A percentile compares a stretch with the other conserved stretches of the same genome.
Evolutionary conservation across 2,329 filamentous ascomycete species (phyloP).

Genomic region (Tolypocladium guangdongense): DNA sequence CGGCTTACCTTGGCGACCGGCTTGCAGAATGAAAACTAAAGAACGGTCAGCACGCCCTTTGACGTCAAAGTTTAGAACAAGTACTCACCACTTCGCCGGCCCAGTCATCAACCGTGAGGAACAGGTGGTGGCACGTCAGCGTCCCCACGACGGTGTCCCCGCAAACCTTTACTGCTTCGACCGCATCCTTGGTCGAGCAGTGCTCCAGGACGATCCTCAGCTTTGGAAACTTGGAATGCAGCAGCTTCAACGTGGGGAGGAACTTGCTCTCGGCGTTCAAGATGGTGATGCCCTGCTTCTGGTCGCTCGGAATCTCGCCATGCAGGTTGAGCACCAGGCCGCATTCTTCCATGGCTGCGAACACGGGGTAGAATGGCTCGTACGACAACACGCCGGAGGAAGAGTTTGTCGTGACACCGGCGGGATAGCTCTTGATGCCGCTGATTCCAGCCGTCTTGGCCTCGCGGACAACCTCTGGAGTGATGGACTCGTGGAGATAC

Average conservation of each 20-base stretch:
- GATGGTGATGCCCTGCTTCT: constrained; percentile 35
- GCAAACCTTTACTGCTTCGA: constrained; percentile 66
- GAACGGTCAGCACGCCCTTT: constrained; percentile 40
- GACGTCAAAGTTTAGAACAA: too few species aligned
- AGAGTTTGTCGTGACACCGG: constrained; percentile 55
- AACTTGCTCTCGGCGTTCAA: constrained; percentile 43
- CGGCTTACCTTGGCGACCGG: constrained; percentile 60
- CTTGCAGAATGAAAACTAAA: constrained; percentile 55
- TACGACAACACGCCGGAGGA: constrained; percentile 59
- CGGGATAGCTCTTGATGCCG: constrained; percentile 63
- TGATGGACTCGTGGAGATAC: constrained; percentile 48
- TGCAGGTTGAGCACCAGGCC: constrained; percentile 87
- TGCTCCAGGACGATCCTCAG: constrained; percentile 65
- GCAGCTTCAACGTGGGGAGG: constrained; percentile 63
- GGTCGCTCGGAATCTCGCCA: constrained; percentile 57
- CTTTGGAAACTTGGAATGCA: constrained; percentile 66
- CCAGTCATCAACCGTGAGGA: constrained; percentile 42
- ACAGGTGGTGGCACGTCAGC: constrained; percentile 81
- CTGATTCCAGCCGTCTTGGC: constrained; percentile 61
- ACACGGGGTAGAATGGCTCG: constrained; percentile 64
- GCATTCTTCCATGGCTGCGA: constrained; percentile 79
- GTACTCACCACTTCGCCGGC: constrained; percentile 1
- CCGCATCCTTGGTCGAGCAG: constrained; percentile 73
- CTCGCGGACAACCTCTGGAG: constrained; percentile 58
- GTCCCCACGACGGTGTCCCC: constrained; percentile 67